A percentile compares a stretch with the other conserved stretches of the same genome.
Evolutionary conservation across 2,329 filamentous ascomycete species (phyloP).

Genomic region (Xylariaceae sp.): DNA sequence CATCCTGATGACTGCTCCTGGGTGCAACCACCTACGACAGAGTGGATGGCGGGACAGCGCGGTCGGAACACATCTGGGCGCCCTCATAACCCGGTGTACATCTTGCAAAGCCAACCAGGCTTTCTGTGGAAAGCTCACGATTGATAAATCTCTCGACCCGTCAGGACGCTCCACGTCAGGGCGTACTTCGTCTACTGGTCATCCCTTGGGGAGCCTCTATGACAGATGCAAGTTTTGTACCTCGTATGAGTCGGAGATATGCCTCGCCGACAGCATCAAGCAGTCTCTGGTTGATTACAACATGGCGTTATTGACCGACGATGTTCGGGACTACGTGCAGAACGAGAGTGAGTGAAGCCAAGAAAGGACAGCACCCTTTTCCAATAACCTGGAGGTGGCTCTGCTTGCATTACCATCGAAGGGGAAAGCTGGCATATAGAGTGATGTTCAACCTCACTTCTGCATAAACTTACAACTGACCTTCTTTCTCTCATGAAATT

Average conservation of each 20-base stretch:
- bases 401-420: too few species aligned
- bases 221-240: slow-evolving; percentile 22
- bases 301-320: slow-evolving; percentile 19
- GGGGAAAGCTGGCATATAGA: too few species aligned
- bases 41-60: slow-evolving; percentile 17
- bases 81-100: slow-evolving; percentile 16
- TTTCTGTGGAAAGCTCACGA: slow-evolving; percentile 16
- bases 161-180: slow-evolving; percentile 7
- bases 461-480: not conserved
- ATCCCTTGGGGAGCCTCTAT: slow-evolving; percentile 10
- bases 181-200: slow-evolving; percentile 8
- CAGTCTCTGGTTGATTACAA: slow-evolving; percentile 20
- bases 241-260: slow-evolving; percentile 17
- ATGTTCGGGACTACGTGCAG: slow-evolving; percentile 12
- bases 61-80: slow-evolving; percentile 14
- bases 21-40: slow-evolving; percentile 22
- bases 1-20: slow-evolving; percentile 15
- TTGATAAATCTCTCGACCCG: slow-evolving; percentile 7
- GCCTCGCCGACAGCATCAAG: slow-evolving; percentile 19
- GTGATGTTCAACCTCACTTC: too few species aligned
- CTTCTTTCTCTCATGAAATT: not conserved
- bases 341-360: slow-evolving; percentile 15
- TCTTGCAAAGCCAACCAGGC: slow-evolving; percentile 12
- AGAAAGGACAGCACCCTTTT: not conserved
- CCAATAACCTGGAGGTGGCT: too few species aligned